Evolutionary conservation across 1,284 basidiomycete species (phyloP).

Genomic region (Puccinia polysora): DNA sequence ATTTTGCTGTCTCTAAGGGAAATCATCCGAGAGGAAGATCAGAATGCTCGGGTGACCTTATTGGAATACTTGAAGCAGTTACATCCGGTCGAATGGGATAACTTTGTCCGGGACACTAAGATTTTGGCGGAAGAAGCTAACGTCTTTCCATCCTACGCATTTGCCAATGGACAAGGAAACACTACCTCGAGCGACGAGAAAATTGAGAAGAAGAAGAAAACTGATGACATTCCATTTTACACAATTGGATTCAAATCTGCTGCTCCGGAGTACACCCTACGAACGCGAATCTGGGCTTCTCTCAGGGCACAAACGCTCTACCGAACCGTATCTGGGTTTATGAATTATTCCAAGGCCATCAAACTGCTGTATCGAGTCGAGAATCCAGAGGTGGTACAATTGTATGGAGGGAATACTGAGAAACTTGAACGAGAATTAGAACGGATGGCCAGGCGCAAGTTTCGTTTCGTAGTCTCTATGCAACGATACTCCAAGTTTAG

Average conservation of each 20-base stretch:
- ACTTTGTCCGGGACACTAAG: conserved; percentile 99
- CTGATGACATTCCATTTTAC: conserved; percentile 95
- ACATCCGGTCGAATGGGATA: conserved; percentile 97
- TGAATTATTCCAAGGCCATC: conserved; percentile 99
- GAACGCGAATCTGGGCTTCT: conserved; percentile 98
- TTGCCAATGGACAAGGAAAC: conserved; percentile 45
- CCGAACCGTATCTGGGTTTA: conserved; percentile 97
- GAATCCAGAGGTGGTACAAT: conserved; percentile 96
- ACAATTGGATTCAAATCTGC: conserved; percentile 99
- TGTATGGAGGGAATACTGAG: conserved; percentile 95
- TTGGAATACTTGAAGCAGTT: conserved; percentile 97
- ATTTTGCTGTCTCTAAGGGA: conserved; percentile 86
- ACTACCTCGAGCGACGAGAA: conserved; percentile 66
- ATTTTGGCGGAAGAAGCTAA: conserved; percentile 94
- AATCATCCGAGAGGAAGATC: conserved; percentile 93
- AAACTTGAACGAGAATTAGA: conserved; percentile 94
- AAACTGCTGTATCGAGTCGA: conserved; percentile 99
- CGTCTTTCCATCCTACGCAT: conserved; percentile 65
- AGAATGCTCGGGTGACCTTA: conserved; percentile 86
- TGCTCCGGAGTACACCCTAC: conserved; percentile 94
- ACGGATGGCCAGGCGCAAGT: conserved; percentile 94
- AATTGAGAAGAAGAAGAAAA: conserved; percentile 64
- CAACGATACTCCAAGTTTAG: conserved; percentile 99
- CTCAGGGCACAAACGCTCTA: conserved; percentile 96
- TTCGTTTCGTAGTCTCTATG: conserved; percentile 99